Conservation (phyloP, 768 basidiomycete genomes). For the Tylopilus sp. region DNA sequence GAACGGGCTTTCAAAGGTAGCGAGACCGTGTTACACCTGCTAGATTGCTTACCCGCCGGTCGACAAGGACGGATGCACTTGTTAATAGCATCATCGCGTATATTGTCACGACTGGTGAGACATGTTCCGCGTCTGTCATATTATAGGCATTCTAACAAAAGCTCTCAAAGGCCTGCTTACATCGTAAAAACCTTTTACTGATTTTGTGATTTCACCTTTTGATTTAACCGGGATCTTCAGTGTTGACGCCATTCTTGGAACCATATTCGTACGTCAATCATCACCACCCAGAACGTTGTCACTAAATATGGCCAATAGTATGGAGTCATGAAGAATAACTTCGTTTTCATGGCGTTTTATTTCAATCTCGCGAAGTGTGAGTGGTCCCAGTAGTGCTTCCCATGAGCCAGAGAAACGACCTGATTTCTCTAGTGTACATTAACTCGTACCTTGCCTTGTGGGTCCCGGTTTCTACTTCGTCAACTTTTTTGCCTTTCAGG, state of each 20-base stretch:
- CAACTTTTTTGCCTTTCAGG: neutral
- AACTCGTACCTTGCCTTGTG: slow-evolving; percentile 53
- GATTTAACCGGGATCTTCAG: slow-evolving; percentile 27
- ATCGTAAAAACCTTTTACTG: slow-evolving; percentile 28
- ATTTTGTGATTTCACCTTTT: neutral
- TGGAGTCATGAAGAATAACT: slow-evolving; percentile 50
- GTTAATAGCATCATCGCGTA: slow-evolving; percentile 48
- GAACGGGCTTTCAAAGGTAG: slow-evolving; percentile 51
- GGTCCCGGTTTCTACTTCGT: neutral
- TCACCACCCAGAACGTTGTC: too few species aligned
- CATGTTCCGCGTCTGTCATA: slow-evolving; percentile 13
- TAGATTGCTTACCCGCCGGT: neutral
- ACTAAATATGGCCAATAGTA: slow-evolving; percentile 29
- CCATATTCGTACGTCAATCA: slow-evolving; percentile 33
- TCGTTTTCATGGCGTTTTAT: slow-evolving; percentile 54
- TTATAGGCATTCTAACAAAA: neutral
- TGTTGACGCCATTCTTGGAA: slow-evolving; percentile 43
- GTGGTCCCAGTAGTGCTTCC: slow-evolving; percentile 12
- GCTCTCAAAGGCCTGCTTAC: slow-evolving; percentile 37
- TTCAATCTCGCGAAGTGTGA: slow-evolving; percentile 51
- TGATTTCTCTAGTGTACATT: slow-evolving; percentile 41
- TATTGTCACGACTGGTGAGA: slow-evolving; percentile 51
- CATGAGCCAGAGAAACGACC: neutral
- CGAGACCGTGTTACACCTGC: neutral
- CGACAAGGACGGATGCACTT: slow-evolving; percentile 47